Percentiles rank a stretch among this genome's conserved stretches.
Conservation (phyloP, 345 rosid genomes). For the Aquilaria sinensis region DNA sequence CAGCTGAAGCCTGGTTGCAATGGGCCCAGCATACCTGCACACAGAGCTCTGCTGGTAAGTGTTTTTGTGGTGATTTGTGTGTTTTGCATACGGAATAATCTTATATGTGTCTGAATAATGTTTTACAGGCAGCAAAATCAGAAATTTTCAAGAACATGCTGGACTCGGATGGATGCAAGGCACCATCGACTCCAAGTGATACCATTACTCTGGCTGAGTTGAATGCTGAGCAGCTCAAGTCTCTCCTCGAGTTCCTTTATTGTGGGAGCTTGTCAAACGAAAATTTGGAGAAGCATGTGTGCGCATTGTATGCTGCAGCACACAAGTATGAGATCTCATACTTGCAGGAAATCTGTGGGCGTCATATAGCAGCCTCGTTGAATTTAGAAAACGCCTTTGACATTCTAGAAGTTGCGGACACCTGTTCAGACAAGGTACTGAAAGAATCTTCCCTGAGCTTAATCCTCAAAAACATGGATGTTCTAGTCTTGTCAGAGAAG, state of each 20-base stretch:
- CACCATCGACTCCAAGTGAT: constrained; percentile 28
- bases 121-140: constrained; percentile 47
- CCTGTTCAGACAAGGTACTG: background rate
- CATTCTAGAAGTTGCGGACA: background rate
- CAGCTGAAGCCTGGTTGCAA: constrained; percentile 31
- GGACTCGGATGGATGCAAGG: constrained; percentile 46
- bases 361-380: background rate
- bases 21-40: constrained; percentile 41
- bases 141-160: constrained; percentile 50
- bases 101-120: background rate
- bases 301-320: background rate
- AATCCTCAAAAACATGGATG: background rate
- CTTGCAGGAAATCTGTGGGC: background rate
- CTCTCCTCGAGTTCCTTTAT: background rate
- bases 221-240: constrained; percentile 29
- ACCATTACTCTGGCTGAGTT: constrained; percentile 37
- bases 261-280: background rate
- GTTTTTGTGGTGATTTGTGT: background rate
- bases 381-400: background rate
- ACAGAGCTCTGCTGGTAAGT: constrained; percentile 44
- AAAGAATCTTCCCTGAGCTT: background rate
- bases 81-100: background rate
- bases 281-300: too few relatives aligned
- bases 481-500: background rate
- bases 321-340: too few relatives aligned